A percentile compares a stretch with the other conserved stretches of the same genome.
Evolutionary conservation across 306 rosid species (phyloP).

Genomic region (Urtica urens): DNA sequence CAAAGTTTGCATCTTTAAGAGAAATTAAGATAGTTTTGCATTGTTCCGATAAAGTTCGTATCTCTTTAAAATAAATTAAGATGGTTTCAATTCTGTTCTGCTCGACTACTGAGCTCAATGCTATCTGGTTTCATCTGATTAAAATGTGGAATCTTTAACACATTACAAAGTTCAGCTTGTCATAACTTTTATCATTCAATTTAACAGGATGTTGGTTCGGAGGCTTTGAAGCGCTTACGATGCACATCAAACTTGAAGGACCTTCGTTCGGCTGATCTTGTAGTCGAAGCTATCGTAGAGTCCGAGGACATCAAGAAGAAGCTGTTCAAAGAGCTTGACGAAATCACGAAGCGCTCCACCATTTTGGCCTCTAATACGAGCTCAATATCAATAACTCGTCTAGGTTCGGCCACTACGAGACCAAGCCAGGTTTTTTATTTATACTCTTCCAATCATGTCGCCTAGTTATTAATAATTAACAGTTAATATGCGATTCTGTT

Average conservation of each 20-base stretch:
- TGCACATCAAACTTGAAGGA: constrained; percentile 50
- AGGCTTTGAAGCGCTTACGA: constrained; percentile 38
- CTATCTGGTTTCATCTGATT: too few relatives aligned
- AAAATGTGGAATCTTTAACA: too few relatives aligned
- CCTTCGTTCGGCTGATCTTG: constrained; percentile 42
- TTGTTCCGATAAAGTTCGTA: too few relatives aligned
- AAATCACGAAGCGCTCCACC: constrained; percentile 46
- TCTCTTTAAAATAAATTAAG: too few relatives aligned
- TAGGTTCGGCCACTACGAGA: constrained; percentile 57
- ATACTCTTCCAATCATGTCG: too few relatives aligned
- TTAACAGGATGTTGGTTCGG: constrained; percentile 23
- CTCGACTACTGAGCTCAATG: too few relatives aligned
- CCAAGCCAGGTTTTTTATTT: constrained; percentile 44
- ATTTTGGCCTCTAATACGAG: constrained; percentile 95
- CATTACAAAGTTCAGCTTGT: too few relatives aligned
- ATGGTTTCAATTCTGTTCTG: too few relatives aligned
- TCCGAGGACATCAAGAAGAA: constrained; percentile 68
- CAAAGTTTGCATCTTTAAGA: too few relatives aligned
- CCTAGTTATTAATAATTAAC: background rate
- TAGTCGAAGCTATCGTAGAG: constrained; percentile 81
- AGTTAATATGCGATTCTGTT: constrained; percentile 1
- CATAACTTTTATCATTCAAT: background rate
- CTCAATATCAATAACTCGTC: constrained; percentile 80
- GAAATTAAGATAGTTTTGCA: too few relatives aligned
- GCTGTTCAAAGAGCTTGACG: constrained; percentile 48